A percentile compares a stretch with the other conserved stretches of the same genome.
Evolutionary conservation across 768 basidiomycete genomes (phyloP).

Genomic region (Panus rudis): DNA sequence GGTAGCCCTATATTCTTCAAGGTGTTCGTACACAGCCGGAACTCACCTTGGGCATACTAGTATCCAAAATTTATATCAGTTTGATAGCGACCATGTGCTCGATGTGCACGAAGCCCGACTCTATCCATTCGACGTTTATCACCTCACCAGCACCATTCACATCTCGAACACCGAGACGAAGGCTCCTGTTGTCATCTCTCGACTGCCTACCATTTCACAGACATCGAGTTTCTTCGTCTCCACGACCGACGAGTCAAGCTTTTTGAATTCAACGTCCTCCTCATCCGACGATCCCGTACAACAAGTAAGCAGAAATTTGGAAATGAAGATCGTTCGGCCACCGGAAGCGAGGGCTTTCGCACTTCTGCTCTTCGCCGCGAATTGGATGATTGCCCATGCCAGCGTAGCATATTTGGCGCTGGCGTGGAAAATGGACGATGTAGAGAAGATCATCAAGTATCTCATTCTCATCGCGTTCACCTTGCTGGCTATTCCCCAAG

Average conservation of each 20-base stretch:
- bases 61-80: slow-evolving; percentile 48
- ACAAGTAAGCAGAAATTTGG: slow-evolving; percentile 42
- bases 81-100: slow-evolving; percentile 49
- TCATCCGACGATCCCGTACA: slow-evolving; percentile 18
- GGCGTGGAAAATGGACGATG: slow-evolving; percentile 28
- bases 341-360: slow-evolving; percentile 37
- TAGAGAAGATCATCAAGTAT: slow-evolving; percentile 29
- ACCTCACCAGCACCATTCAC: slow-evolving; percentile 41
- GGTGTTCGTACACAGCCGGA: neutral
- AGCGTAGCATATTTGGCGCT: slow-evolving; percentile 40
- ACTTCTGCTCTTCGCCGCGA: slow-evolving; percentile 38
- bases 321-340: slow-evolving; percentile 39
- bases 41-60: slow-evolving; percentile 21
- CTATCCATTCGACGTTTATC: slow-evolving; percentile 54
- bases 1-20: slow-evolving; percentile 22
- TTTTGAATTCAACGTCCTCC: slow-evolving; percentile 17
- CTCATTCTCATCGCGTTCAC: slow-evolving; percentile 34
- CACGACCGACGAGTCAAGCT: slow-evolving; percentile 34
- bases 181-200: too few relatives aligned
- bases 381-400: slow-evolving; percentile 51
- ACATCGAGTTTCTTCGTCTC: slow-evolving; percentile 41
- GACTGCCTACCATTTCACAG: slow-evolving; percentile 30
- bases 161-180: slow-evolving; percentile 20
- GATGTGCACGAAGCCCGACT: slow-evolving; percentile 47
- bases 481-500: slow-evolving; percentile 40